Evolutionary conservation across 1,139 yeast species (phyloP), one percentile per base, ranked within the genome.

Genomic region (Candida sp.): DNA sequence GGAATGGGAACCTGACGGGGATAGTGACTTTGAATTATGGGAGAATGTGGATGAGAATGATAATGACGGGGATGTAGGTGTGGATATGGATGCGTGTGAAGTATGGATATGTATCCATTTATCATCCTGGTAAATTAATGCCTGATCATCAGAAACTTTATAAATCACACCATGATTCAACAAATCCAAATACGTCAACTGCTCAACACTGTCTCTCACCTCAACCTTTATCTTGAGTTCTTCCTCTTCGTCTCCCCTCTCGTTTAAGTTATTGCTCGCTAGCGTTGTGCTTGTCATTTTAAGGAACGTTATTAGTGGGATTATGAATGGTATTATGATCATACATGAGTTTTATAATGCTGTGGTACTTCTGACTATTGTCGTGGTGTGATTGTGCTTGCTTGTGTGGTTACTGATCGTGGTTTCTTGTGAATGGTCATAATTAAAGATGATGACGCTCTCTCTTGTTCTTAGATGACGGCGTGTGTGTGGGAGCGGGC

Each of bases 81-180:
- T 34, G 38, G 2, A 3, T 31, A 3, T 37, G 30, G 30, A 17
- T 31, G 27, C 9, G 6, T 17, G n/a, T 8, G 40, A n/a, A 4
- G 38, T 25, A 22, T 43, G 40, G 7, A 43, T 30, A 30, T 44
- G 47, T 17, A 44, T 44, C 47, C 47, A 44, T 44, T 44, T 30
- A 22, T 44, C 23, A 23, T 44, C 30, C 17, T 28, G 33, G 22
- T 44, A 35, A 22, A 35, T 23, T 37, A 43, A 34, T 43, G 46
- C 46, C 30, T 44, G 47, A 28, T 44, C 30, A 17, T 44, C 37
- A n/a, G 27, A 25, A 9, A 44, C 37, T 35, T 44, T 44, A 23
- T 44, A 44, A 23, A 44, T 37, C 5, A 38, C 12, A 34, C 8
- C 44, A 41, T n/a, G 22, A 30, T 27, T 37, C 9, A 33, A 27